Percentiles rank a stretch among this genome's conserved stretches.
Conservation (phyloP, 106 monocot genomes). For the Dactylorhiza incarnata region DNA sequence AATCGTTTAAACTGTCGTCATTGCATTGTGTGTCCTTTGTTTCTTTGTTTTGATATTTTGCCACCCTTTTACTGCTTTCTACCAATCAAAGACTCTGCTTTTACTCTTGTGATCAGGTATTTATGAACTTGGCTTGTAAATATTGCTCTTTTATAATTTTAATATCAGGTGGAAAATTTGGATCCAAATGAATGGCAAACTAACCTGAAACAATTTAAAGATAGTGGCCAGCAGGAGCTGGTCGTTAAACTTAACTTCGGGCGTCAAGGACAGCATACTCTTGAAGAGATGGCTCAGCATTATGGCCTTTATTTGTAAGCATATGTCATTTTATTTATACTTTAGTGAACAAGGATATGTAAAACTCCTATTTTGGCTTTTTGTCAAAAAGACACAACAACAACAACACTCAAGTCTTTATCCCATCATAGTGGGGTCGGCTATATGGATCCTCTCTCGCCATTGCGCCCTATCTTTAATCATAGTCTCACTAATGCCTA, state of each 20-base stretch:
- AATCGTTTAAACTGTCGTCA: background rate
- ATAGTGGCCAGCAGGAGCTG: slow-evolving; percentile 67
- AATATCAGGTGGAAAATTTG: slow-evolving; percentile 72
- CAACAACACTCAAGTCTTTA: too few relatives aligned
- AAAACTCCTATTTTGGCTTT: too few relatives aligned
- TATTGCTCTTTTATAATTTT: background rate
- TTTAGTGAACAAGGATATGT: background rate
- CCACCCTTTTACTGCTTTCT: slow-evolving; percentile 2
- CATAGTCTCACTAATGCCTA: too few relatives aligned
- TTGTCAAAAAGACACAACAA: too few relatives aligned
- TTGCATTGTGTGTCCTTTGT: background rate
- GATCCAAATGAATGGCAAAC: slow-evolving; percentile 86
- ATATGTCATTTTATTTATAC: background rate
- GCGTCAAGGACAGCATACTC: slow-evolving; percentile 64
- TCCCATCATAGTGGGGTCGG: too few relatives aligned
- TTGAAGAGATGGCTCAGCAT: slow-evolving; percentile 71
- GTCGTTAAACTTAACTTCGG: slow-evolving; percentile 78
- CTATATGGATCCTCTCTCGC: too few relatives aligned
- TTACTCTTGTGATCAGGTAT: background rate
- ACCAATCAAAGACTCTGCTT: background rate
- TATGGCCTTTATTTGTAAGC: slow-evolving; percentile 88
- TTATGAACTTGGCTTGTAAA: background rate
- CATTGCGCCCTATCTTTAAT: too few relatives aligned
- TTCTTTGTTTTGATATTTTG: background rate
- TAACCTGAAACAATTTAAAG: slow-evolving; percentile 64